Base-by-base conservation (phyloP, 305 asterid species). In the Fraxinus paxiana region DNA sequence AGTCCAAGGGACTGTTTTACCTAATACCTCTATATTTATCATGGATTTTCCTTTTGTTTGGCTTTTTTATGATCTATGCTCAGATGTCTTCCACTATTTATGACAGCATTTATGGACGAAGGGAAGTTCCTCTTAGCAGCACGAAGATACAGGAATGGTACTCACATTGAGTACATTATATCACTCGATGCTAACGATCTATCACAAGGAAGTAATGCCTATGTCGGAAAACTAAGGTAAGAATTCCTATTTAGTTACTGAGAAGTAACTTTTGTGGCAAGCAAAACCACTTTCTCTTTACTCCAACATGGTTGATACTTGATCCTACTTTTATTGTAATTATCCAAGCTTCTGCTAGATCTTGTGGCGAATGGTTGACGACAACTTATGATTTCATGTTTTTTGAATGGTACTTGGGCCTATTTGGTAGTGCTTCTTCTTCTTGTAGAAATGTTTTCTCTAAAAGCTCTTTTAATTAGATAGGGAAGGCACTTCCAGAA, bases 51-150 rank as follows among this genome's bases (percentile, higher is more conserved):
- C 46, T 8, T 24, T 20, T 30, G 65, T 77, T 56, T 48, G 82
- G 1, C 0, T 54, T 24, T 28, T 81, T 81, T 79, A 61, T 61
- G 70, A 61, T 75, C 7, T 54, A 33, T 8, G 33, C 33, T 59
- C 18, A 3, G 71, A 20, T 22, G 33, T 61, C n/a, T 61, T 61
- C 74, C 34, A 77, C 30, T 31, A 70, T 67, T 59, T 59, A 46
- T 54, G 79, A 72, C 93, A 95, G 97, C 95, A 83, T 90, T 92
- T 81, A 84, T 79, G 75, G 98, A 93, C 78, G 88, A 89, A 83
- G 99, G 99, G 63, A 95, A 93, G 91, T 92, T 95, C 84, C 98
- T 95, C 83, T 85, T 95, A 22, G 98, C 99, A 79, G 99, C 99
- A 75, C 90, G 94, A 79, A 88, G 93, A 81, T 87, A 87, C 89